These are phyloP conservation scores for Gryganskiella cystojenkinii DNA, from an alignment of 192 early-diverging fungal species.

Conservation along the genomic window DNA sequence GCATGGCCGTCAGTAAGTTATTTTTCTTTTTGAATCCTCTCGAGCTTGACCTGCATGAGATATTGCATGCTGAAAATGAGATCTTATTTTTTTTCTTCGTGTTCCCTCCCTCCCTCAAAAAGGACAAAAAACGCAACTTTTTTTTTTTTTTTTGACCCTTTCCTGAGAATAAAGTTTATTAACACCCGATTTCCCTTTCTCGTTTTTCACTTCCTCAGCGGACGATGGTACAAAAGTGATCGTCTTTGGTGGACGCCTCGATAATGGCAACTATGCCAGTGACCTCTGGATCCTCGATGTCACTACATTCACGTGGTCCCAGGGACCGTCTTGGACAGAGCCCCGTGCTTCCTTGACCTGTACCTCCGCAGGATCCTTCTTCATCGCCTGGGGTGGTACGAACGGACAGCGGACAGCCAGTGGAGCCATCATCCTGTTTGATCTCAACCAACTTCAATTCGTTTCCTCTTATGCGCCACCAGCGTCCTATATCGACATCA, in stretches of 20 bases:
- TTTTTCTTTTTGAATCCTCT: background rate
- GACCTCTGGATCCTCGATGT: slow-evolving; percentile 15
- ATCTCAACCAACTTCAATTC: slow-evolving; percentile 7
- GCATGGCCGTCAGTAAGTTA: slow-evolving; percentile 18
- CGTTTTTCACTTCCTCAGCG: background rate
- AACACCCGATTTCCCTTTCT: too few species aligned
- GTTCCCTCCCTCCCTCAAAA: too few species aligned
- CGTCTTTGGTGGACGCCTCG: slow-evolving; percentile 12
- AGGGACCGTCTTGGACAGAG: slow-evolving; percentile 1
- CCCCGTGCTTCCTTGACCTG: slow-evolving; percentile 5
- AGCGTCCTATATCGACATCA: background rate
- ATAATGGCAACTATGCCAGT: background rate
- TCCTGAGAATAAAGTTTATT: too few species aligned
- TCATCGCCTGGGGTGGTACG: slow-evolving; percentile 12
- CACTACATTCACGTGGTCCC: slow-evolving; percentile 1
- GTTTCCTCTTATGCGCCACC: slow-evolving; percentile 6
- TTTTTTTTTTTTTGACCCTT: too few species aligned
- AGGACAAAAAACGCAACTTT: too few species aligned
- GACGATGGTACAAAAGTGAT: slow-evolving; percentile 20
- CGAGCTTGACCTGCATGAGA: background rate
- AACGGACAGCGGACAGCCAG: slow-evolving; percentile 10
- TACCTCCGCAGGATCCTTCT: slow-evolving; percentile 3
- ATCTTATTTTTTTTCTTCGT: too few species aligned
- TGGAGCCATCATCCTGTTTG: slow-evolving; percentile 2
- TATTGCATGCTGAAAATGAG: too few species aligned